These are phyloP conservation scores for Phyllosticta capitalensis DNA, from an alignment of 2,329 filamentous ascomycete species.

Conservation along the genomic window DNA sequence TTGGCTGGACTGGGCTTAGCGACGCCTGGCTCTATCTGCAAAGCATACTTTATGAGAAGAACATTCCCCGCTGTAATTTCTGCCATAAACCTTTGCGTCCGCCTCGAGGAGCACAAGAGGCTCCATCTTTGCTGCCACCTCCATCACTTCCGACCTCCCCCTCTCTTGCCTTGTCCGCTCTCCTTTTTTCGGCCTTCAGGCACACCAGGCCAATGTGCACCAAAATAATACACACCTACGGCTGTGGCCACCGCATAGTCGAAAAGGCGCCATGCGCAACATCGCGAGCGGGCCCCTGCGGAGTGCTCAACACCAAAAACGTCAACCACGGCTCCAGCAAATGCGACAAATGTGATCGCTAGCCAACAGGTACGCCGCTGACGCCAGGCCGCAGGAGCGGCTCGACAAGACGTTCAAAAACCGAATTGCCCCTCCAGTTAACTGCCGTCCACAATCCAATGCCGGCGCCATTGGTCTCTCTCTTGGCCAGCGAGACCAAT, in stretches of 20 bases:
- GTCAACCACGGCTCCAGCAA: constrained; percentile 38
- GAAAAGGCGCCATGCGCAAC: constrained; percentile 37
- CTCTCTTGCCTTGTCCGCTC: constrained; percentile 12
- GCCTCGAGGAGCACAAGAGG: neutral
- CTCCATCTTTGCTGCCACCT: neutral
- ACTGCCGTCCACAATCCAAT: too few species aligned
- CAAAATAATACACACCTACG: constrained; percentile 37
- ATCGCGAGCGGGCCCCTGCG: constrained; percentile 33
- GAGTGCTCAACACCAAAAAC: constrained; percentile 32
- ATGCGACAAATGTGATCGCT: constrained; percentile 37
- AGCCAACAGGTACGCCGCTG: constrained; percentile 16
- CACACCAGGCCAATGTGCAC: constrained; percentile 35
- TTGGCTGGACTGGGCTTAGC: neutral
- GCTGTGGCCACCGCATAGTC: constrained; percentile 35
- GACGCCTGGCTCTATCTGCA: neutral
- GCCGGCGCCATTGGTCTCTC: too few species aligned
- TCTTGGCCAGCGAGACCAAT: too few species aligned
- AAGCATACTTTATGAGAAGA: neutral
- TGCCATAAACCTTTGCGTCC: neutral
- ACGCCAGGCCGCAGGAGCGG: neutral
- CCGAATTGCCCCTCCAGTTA: neutral
- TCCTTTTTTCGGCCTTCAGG: constrained; percentile 1
- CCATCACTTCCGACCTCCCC: constrained; percentile 17
- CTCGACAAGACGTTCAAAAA: neutral
- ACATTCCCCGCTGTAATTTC: neutral